Evolutionary conservation across 257 asterid genomes (phyloP), one percentile per base, ranked within the genome.

Genomic region (Hygrophila difformis): DNA sequence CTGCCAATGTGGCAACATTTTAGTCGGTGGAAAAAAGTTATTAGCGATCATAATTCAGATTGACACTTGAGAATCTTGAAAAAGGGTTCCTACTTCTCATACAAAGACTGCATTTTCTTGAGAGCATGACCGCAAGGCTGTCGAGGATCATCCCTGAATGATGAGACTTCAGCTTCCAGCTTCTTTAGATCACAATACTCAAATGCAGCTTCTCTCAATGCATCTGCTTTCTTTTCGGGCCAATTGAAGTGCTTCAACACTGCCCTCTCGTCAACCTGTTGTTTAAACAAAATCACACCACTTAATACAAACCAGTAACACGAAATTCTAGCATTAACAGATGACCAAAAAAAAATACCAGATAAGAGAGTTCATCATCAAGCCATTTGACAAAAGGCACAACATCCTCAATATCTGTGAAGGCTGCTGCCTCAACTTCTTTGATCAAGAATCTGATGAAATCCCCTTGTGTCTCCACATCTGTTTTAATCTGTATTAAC

Each of bases 151-250:
- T 80, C 84, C 18, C 75, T 70, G 33, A 68, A 79, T 0, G 82
- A 66, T 0, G 74, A 67, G 57, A 69, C 84, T 64, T 79, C 84
- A n/a, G 58, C 60, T 65, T 75, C 94, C 24, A 83, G 63, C 62
- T 70, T 87, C 76, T 71, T 82, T 37, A 87, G 44, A 50, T 87
- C 97, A 28, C 76, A 31, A 65, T 77, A 87, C 43, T 89, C 87
- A 41, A 84, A 82, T 17, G 93, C 94, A 18, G 93, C 93, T 66
- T 87, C 97, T 62, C 97, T 47, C n/a, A 83, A 53, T 7, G 94
- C 89, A 59, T 87, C 97, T 0, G 93, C 93, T 65, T 78, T 87
- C 58, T 74, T 67, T 42, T 87, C 94, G 2, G 97, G 97, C 97
- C 97, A 87, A 47, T 73, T 67, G 26, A 87, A 87, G 59, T 80